These are phyloP conservation scores for Suillus subalutaceus DNA, from an alignment of 768 basidiomycete species.

Conservation along the genomic window DNA sequence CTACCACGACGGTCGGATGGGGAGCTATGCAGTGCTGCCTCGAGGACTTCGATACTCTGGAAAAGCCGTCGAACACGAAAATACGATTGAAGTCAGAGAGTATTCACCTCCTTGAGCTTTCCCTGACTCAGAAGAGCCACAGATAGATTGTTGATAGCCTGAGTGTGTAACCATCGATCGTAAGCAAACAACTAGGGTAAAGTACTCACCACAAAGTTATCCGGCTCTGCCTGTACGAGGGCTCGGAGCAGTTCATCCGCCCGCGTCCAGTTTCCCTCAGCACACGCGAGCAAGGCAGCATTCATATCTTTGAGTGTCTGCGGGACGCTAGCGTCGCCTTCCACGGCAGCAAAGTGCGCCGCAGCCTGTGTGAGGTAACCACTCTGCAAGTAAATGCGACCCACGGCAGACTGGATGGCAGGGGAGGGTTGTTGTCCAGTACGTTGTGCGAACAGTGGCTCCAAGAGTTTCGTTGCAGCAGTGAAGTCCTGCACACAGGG, in stretches of 20 bases:
- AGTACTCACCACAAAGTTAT: conserved; percentile 57
- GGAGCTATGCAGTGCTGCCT: conserved; percentile 59
- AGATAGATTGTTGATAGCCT: conserved; percentile 80
- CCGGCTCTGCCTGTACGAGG: conserved; percentile 54
- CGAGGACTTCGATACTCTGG: conserved; percentile 73
- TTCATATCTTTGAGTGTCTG: conserved; percentile 59
- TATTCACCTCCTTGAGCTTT: conserved; percentile 64
- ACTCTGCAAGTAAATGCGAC: conserved; percentile 72
- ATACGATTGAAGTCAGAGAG: neutral
- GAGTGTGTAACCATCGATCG: neutral
- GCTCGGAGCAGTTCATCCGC: conserved; percentile 49
- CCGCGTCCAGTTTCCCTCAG: conserved; percentile 69
- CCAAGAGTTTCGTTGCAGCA: conserved; percentile 68
- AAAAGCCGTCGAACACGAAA: conserved; percentile 1
- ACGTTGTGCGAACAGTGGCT: conserved; percentile 59
- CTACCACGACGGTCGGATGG: conserved; percentile 74
- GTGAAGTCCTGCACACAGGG: conserved; percentile 57
- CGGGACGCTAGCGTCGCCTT: conserved; percentile 47
- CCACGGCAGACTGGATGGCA: conserved; percentile 68
- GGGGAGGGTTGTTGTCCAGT: conserved; percentile 40
- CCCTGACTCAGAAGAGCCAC: conserved; percentile 75
- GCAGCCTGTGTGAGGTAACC: conserved; percentile 65
- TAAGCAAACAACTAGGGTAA: neutral
- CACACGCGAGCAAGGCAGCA: conserved; percentile 62
- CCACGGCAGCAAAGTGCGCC: conserved; percentile 50